Conservation (phyloP, 2,329 filamentous ascomycete species). For the Trichophyton equinum region DNA sequence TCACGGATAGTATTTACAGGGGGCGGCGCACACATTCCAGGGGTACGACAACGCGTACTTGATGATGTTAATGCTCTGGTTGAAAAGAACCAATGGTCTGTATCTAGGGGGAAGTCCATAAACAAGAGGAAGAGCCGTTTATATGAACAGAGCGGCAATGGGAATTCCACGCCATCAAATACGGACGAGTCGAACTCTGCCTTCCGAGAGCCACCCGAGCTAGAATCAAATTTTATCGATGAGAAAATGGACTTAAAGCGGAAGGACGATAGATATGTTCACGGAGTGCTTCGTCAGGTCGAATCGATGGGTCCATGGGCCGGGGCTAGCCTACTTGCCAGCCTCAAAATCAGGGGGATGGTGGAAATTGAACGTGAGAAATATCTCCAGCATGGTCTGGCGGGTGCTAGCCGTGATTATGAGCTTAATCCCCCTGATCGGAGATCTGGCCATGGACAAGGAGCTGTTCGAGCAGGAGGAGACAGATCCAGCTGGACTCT, state of each 20-base stretch:
- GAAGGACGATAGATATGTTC: slow-evolving; percentile 26
- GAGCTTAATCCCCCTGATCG: slow-evolving; percentile 28
- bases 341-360: slow-evolving; percentile 46
- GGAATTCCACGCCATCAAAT: background rate
- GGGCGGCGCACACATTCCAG: slow-evolving; percentile 64
- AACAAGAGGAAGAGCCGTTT: slow-evolving; percentile 32
- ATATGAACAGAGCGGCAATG: background rate
- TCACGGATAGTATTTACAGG: slow-evolving; percentile 78
- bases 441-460: slow-evolving; percentile 24
- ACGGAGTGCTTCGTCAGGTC: slow-evolving; percentile 37
- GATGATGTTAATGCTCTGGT: slow-evolving; percentile 60
- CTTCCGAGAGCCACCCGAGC: background rate
- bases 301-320: slow-evolving; percentile 53
- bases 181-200: background rate
- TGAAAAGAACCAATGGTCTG: slow-evolving; percentile 60
- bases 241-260: slow-evolving; percentile 27
- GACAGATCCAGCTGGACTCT: slow-evolving; percentile 40
- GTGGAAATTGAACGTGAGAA: slow-evolving; percentile 54
- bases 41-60: slow-evolving; percentile 63
- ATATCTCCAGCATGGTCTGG: slow-evolving; percentile 42
- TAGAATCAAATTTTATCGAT: slow-evolving; percentile 36
- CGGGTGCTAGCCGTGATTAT: slow-evolving; percentile 34
- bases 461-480: slow-evolving; percentile 22
- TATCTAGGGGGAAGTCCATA: slow-evolving; percentile 57
- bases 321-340: slow-evolving; percentile 49